A percentile compares a stretch with the other conserved stretches of the same genome.
phyloP scores from a whole-genome alignment of 441 rosid genomes.

The Brassica balearica region DNA sequence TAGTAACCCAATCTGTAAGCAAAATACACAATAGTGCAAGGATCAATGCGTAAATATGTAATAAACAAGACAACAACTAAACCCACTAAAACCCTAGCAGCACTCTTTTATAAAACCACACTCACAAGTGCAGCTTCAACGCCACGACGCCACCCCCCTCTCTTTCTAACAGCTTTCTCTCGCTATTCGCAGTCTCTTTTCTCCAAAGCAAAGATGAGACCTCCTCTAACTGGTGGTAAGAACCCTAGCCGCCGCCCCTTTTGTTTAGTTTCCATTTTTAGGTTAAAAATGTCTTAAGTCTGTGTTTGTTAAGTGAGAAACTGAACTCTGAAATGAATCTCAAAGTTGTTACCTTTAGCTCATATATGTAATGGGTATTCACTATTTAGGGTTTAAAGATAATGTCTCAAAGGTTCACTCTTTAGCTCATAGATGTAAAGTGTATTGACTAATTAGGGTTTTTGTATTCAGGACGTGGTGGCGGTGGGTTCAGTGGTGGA shows the following conservation, averaged over 20 bases:
- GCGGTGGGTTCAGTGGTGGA: constrained; percentile 46
- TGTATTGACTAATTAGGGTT: neutral
- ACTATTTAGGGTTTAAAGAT: neutral
- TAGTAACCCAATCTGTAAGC: neutral
- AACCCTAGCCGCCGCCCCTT: constrained; percentile 39
- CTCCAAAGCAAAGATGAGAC: constrained; percentile 38
- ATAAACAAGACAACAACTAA: neutral
- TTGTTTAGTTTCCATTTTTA: neutral
- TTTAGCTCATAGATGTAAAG: neutral
- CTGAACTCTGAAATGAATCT: constrained; percentile 4
- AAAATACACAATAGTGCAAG: neutral
- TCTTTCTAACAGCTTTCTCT: neutral
- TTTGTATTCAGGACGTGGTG: constrained; percentile 44
- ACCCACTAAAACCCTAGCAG: constrained; percentile 42
- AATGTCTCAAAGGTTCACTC: neutral
- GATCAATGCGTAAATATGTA: neutral
- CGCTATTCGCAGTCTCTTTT: neutral
- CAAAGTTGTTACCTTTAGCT: constrained; percentile 6
- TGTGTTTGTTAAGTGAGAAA: neutral
- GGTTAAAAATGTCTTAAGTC: neutral
- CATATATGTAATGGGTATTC: neutral
- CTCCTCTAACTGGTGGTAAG: constrained; percentile 46
- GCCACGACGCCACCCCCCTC: neutral
- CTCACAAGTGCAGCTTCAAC: constrained; percentile 15
- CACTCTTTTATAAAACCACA: constrained; percentile 30